Evolutionary conservation across 2,329 filamentous ascomycete genomes (phyloP).

Genomic region (Geosmithia flava): DNA sequence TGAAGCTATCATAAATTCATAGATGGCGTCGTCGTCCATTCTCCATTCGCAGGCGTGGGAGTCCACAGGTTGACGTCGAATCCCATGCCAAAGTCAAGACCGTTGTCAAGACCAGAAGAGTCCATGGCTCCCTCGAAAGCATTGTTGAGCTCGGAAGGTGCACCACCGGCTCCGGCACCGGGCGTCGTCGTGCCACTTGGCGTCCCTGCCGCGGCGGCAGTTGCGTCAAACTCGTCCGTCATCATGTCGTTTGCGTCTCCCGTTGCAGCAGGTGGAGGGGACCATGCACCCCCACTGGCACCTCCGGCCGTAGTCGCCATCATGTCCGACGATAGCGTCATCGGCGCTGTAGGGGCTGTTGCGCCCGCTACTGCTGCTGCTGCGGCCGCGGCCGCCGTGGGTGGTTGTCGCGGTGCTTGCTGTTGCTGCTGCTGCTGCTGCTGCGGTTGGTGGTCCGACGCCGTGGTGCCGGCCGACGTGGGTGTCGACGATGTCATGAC

Average conservation of each 20-base stretch:
- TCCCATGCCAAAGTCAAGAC: constrained; percentile 27
- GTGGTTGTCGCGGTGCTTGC: background rate
- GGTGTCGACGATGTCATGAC: constrained; percentile 1
- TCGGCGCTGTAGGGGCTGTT: background rate
- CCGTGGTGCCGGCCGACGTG: background rate
- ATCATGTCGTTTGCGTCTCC: background rate
- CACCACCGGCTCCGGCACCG: background rate
- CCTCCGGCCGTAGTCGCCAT: background rate
- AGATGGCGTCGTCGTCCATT: background rate
- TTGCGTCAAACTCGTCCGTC: constrained; percentile 1
- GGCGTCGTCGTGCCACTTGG: background rate
- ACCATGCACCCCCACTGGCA: background rate
- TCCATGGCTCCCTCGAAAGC: constrained; percentile 36
- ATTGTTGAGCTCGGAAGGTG: constrained; percentile 30
- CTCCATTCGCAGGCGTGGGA: constrained; percentile 3
- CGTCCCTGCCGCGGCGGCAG: background rate
- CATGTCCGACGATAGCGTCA: background rate
- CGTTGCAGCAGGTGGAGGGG: background rate
- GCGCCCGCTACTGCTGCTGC: background rate
- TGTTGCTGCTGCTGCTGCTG: background rate
- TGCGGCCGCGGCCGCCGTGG: background rate
- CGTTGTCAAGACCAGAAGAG: constrained; percentile 30
- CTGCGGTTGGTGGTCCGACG: background rate
- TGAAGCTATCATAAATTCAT: constrained; percentile 17
- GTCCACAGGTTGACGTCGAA: constrained; percentile 24